phyloP scores from a whole-genome alignment of 768 basidiomycete genomes.

The Wakefieldia striispora region DNA sequence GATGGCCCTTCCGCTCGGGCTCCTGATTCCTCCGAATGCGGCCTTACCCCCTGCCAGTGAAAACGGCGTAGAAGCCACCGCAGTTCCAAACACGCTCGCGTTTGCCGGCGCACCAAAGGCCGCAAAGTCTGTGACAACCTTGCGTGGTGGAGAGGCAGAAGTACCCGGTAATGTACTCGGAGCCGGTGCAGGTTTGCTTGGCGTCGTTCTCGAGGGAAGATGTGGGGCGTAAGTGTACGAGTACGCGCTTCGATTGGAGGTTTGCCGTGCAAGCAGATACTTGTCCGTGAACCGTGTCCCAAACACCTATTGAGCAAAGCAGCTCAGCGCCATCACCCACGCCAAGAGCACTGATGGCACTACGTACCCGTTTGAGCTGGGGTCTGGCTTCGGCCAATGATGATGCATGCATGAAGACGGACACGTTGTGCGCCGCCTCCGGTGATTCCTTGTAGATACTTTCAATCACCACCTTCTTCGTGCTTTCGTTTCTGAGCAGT shows the following conservation, averaged over 20 bases:
- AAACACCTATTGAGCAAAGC: conserved; percentile 56
- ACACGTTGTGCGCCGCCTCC: conserved; percentile 87
- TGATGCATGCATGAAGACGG: conserved; percentile 73
- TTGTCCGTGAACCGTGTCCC: conserved; percentile 98
- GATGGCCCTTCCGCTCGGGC: conserved; percentile 31
- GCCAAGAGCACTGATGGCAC: neutral
- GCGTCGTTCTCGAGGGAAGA: conserved; percentile 41
- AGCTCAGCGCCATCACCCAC: conserved; percentile 5
- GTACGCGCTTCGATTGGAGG: conserved; percentile 50
- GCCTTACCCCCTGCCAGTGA: conserved; percentile 77
- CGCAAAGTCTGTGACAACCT: conserved; percentile 86
- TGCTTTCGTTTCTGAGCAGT: conserved; percentile 89
- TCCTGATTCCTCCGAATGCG: conserved; percentile 78
- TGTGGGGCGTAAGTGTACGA: conserved; percentile 55
- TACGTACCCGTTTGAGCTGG: conserved; percentile 70
- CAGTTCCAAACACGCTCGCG: conserved; percentile 80
- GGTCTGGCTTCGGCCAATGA: conserved; percentile 73
- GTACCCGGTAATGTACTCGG: conserved; percentile 22
- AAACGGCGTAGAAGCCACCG: conserved; percentile 78
- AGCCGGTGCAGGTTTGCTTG: conserved; percentile 36
- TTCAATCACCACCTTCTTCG: conserved; percentile 94
- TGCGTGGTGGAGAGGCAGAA: conserved; percentile 71
- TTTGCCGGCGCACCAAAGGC: conserved; percentile 75
- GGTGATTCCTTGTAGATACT: conserved; percentile 93
- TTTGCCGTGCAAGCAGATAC: conserved; percentile 75